phyloP scores from a whole-genome alignment of 306 rosid species.

The Cucurbita ficifolia region DNA sequence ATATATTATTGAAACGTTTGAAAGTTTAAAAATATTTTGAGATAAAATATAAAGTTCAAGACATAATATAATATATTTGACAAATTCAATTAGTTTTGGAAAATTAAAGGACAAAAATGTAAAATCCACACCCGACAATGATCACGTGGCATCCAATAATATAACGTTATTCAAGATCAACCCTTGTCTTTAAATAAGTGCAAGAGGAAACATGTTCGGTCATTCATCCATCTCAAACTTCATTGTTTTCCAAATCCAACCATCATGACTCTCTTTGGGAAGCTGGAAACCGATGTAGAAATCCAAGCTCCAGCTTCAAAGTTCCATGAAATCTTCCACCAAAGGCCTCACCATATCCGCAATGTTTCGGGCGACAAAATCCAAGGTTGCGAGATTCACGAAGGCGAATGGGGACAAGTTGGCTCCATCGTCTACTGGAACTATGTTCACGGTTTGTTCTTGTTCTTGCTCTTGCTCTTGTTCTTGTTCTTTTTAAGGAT shows the following conservation, averaged over 20 bases:
- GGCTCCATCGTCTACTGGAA: neutral
- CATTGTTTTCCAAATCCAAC: neutral
- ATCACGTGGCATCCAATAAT: no score
- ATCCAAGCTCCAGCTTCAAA: neutral
- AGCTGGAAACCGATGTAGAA: neutral
- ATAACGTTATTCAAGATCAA: neutral
- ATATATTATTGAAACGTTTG: no score
- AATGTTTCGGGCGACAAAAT: neutral
- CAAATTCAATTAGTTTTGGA: neutral
- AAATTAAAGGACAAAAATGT: neutral
- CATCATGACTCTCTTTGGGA: neutral
- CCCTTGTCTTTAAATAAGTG: neutral
- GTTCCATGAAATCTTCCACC: neutral
- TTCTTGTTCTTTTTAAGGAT: no score
- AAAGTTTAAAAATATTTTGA: no score
- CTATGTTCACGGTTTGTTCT: neutral
- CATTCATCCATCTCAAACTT: neutral
- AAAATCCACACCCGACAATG: no score
- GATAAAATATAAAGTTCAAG: no score
- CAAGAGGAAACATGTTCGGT: neutral
- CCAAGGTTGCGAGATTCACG: neutral
- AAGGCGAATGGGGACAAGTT: constrained; percentile 6
- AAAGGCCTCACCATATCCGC: neutral
- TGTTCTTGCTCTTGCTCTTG: no score
- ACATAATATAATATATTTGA: no score